Conservation (phyloP, 2,329 filamentous ascomycete species). For the Colletotrichum liaoningense region DNA sequence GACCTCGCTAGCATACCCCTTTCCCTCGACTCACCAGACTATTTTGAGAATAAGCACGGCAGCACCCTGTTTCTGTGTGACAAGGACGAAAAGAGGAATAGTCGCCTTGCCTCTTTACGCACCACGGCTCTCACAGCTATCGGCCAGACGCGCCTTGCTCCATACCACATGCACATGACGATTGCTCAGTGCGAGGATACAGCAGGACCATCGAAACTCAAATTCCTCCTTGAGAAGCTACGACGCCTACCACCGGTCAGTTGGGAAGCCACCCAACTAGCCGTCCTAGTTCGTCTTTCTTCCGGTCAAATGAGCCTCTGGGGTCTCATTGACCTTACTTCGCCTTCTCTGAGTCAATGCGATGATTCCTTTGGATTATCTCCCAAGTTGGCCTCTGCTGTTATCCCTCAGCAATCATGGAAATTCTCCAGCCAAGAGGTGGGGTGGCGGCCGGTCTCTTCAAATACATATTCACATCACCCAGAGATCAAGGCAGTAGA, state of each 20-base stretch:
- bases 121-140: slow-evolving; percentile 49
- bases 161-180: slow-evolving; percentile 66
- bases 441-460: neutral
- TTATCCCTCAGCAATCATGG: slow-evolving; percentile 9
- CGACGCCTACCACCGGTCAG: slow-evolving; percentile 56
- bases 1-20: slow-evolving; percentile 39
- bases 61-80: slow-evolving; percentile 62
- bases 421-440: slow-evolving; percentile 12
- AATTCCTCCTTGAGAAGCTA: slow-evolving; percentile 65
- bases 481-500: slow-evolving; percentile 8
- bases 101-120: slow-evolving; percentile 48
- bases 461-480: no score
- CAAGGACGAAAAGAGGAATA: slow-evolving; percentile 35
- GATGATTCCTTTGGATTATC: neutral
- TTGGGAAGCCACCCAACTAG: slow-evolving; percentile 62
- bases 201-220: slow-evolving; percentile 53
- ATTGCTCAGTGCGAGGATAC: slow-evolving; percentile 67
- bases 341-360: slow-evolving; percentile 22
- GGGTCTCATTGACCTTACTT: slow-evolving; percentile 57
- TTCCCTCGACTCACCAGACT: slow-evolving; percentile 53
- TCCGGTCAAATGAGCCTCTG: slow-evolving; percentile 66
- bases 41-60: slow-evolving; percentile 61
- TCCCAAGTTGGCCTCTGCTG: neutral
- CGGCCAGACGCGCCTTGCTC: slow-evolving; percentile 40
- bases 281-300: slow-evolving; percentile 63